Evolutionary conservation across 176 grass and related monocot genomes (phyloP).

Genomic region (Bonia amplexicaulis): DNA sequence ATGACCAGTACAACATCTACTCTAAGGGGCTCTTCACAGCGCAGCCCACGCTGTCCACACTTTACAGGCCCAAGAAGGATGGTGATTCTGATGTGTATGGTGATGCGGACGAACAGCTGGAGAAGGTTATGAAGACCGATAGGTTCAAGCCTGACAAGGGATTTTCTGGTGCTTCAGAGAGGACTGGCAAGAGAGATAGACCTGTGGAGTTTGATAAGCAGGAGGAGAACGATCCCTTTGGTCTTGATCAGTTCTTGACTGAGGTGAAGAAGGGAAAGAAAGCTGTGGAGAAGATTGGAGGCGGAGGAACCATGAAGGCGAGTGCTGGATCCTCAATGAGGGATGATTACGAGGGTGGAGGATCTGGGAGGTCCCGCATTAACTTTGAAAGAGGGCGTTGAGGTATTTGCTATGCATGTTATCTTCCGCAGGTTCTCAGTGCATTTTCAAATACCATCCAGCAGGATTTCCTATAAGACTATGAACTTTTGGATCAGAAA

Average conservation of each 20-base stretch:
- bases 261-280: conserved; percentile 98
- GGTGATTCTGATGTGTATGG: conserved; percentile 83
- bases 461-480: neutral
- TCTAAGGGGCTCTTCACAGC: no score
- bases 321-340: conserved; percentile 86
- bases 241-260: conserved; percentile 94
- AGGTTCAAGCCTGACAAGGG: conserved; percentile 90
- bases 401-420: conserved; percentile 23
- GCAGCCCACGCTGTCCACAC: no score
- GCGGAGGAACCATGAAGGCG: conserved; percentile 88
- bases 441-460: neutral
- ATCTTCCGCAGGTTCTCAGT: neutral
- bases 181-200: conserved; percentile 75
- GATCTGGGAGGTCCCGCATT: conserved; percentile 84
- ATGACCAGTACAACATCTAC: conserved; percentile 86
- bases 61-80: conserved; percentile 82
- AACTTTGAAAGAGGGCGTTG: conserved; percentile 79
- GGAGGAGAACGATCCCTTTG: conserved; percentile 87
- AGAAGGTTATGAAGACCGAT: conserved; percentile 85
- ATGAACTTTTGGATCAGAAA: conserved; percentile 16
- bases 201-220: conserved; percentile 90
- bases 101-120: neutral
- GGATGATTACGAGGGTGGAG: conserved; percentile 77
- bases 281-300: conserved; percentile 87
- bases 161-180: conserved; percentile 70